Conservation (phyloP, 2,329 filamentous ascomycete genomes). For the Chaetomiaceae sp. region DNA sequence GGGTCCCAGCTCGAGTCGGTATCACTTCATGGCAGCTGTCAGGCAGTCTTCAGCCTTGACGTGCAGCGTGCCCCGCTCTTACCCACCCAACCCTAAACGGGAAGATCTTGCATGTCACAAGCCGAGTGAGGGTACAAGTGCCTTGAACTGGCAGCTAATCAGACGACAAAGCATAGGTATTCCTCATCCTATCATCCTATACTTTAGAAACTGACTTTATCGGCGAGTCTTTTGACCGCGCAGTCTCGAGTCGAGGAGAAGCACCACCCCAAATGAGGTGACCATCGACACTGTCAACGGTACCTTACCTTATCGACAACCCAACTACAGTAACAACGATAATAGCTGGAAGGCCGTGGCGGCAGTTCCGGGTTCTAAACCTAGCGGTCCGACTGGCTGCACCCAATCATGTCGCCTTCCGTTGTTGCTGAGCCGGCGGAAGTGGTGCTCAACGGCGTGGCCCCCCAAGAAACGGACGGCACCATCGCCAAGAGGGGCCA, state of each 20-base stretch:
- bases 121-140: not conserved
- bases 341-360: too few species aligned
- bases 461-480: conserved; percentile 24
- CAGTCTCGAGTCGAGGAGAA: too few species aligned
- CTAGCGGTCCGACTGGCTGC: not conserved
- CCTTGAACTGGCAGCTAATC: not conserved
- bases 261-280: not conserved
- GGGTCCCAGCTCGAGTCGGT: too few species aligned
- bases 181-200: not conserved
- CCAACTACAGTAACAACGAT: too few species aligned
- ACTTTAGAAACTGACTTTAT: too few species aligned
- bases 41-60: too few species aligned
- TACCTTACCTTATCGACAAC: not conserved
- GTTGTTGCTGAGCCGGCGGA: not conserved
- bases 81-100: conserved; percentile 5
- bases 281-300: too few species aligned
- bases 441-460: conserved; percentile 3
- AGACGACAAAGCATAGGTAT: not conserved
- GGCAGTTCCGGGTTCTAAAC: too few species aligned
- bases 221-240: too few species aligned
- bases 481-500: conserved; percentile 57
- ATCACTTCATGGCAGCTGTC: too few species aligned
- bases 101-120: conserved; percentile 1
- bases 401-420: conserved; percentile 12
- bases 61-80: not conserved